Percentiles rank a stretch among this genome's conserved stretches.
Conservation (phyloP, 2,329 filamentous ascomycete genomes). For the Phialocephala sp. region DNA sequence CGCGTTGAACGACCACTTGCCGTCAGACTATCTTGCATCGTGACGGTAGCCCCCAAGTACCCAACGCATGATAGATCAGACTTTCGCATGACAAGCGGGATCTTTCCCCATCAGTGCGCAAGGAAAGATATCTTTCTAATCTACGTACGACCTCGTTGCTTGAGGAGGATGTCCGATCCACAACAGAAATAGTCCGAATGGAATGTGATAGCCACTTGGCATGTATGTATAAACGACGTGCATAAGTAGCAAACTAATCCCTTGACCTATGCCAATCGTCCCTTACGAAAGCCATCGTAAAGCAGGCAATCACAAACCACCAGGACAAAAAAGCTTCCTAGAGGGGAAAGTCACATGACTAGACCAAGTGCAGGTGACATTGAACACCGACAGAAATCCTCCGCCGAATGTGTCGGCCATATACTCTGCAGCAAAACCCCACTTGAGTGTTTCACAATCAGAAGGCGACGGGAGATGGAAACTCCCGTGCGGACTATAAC, state of each 20-base stretch:
- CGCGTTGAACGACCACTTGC: neutral
- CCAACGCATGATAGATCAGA: neutral
- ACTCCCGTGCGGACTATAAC: constrained; percentile 2
- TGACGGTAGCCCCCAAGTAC: neutral
- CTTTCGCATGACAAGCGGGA: neutral
- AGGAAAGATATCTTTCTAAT: neutral
- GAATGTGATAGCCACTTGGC: constrained; percentile 6
- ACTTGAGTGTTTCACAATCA: neutral
- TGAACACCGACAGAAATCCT: constrained; percentile 2
- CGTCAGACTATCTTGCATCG: neutral
- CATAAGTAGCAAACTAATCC: neutral
- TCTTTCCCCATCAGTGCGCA: neutral
- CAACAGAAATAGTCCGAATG: constrained; percentile 4
- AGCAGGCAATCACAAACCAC: neutral
- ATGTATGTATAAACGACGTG: neutral
- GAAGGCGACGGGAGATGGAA: neutral
- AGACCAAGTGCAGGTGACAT: neutral
- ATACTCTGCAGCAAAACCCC: neutral
- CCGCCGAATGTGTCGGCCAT: neutral
- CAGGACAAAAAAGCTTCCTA: too few species aligned
- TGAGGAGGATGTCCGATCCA: neutral
- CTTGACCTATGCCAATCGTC: neutral
- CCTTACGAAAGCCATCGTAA: neutral
- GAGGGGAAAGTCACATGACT: neutral
- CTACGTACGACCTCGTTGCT: neutral